Base-by-base conservation (phyloP, 345 rosid genomes). In the Linum lewisii region DNA sequence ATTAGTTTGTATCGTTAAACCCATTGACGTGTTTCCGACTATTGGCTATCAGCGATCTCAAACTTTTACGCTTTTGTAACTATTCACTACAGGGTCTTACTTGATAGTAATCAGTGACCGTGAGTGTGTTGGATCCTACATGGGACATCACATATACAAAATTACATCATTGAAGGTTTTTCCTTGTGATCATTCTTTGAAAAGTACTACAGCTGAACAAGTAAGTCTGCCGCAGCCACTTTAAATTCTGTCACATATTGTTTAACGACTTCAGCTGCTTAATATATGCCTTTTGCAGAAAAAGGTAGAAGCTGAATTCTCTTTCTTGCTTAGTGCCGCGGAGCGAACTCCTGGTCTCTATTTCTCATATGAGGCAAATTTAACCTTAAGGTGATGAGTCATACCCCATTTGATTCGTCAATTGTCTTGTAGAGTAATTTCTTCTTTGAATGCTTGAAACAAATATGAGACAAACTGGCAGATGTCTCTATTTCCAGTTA, bases 81-180 rank as follows among this genome's bases (percentile, higher is more conserved):
- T 19, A 52, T 52, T 52, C 44, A 18, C 13, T 60, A 60, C 62
- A 93, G 99, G 97, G 22, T 87, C 99, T 2, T 87, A 93, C 70
- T 75, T 93, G 66, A 77, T 93, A 55, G 90, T 84, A 66, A 81
- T 93, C 50, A 77, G 84, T 0, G 96, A 81, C 64, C 86, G 84
- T 14, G 88, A 85, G 69, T 79, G 90, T 64, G 90, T 81, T 75
- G 97, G 97, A 21, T 75, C 82, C 18, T 87, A 87, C 75, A 72
- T 81, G 72, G 97, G 95, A 45, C 86, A 82, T 81, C 85, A 90
- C 55, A 87, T 93, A 37, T 89, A 69, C 79, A 93, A 84, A 79
- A 73, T 84, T 57, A 68, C 72, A 8, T 82, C 95, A 24, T 80
- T 93, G 74, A 93, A 81, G 80, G 78, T 84, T 77, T 81, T 83